Evolutionary conservation across 164 flowering plant species (phyloP), one percentile per base, ranked within the genome.

Genomic region (Kingdonia uniflora): DNA sequence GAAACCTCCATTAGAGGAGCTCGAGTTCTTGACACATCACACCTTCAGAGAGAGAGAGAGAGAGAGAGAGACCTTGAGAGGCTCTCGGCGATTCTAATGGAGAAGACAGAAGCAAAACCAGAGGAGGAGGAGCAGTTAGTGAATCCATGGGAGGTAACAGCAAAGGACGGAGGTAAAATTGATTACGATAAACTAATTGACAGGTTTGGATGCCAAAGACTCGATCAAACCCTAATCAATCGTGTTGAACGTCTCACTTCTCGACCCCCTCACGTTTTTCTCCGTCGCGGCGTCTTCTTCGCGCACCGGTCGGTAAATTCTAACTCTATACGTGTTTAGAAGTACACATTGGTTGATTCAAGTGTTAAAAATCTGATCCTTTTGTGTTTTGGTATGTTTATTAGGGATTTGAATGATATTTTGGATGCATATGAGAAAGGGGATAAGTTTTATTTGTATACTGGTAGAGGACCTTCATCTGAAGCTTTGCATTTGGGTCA

Each of bases 161-260:
- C 81, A 5, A 80, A 82, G 40, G 81, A 65, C 1, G 94, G 86
- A 14, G 91, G 86, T 1, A 88, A 85, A 59, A 92, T 92, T 37
- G 96, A 92, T 66, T 92, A 92, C 71, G 96, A 85, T 65, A 92
- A 92, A 71, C 85, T 92, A n/a, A 84, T 92, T 21, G 94, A 80
- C 66, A 71, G 80, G 51, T 87, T 92, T 50, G 96, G 96, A 26
- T 92, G 98, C 64, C 94, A 85, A 44, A 65, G 82, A 40, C 76
- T 92, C 51, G 84, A 85, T 20, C 61, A 74, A 38, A 22, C 85
- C 43, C 70, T 84, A 2, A 56, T 82, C 35, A 74, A 76, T 22
- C 87, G 94, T 13, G 84, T 92, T 44, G 71, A 76, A n/a, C 88
- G 81, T 35, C 87, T 92, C 61, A 87, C 98, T 6, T 52, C 71